Evolutionary conservation across 305 asterid species (phyloP).

Genomic region (Rubia tinctorum): DNA sequence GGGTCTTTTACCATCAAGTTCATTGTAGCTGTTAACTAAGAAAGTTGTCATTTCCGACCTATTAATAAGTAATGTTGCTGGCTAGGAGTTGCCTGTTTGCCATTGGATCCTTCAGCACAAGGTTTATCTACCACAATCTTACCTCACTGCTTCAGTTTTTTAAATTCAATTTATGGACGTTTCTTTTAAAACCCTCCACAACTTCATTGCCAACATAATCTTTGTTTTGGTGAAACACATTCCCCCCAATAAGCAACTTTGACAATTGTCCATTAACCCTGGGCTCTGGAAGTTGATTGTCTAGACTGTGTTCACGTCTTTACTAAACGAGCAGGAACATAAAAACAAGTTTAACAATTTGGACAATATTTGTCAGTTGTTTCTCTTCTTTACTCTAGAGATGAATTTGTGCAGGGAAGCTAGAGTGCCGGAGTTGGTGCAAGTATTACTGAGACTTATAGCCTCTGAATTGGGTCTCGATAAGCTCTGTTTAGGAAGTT

Average conservation of each 20-base stretch:
- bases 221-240: neutral
- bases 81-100: neutral
- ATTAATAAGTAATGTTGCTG: neutral
- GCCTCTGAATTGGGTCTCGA: slow-evolving; percentile 68
- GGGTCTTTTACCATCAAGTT: neutral
- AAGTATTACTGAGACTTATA: slow-evolving; percentile 64
- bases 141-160: neutral
- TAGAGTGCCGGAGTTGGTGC: slow-evolving; percentile 76
- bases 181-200: neutral
- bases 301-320: neutral
- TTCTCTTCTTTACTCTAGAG: neutral
- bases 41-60: neutral
- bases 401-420: slow-evolving; percentile 55
- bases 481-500: slow-evolving; percentile 40
- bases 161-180: neutral
- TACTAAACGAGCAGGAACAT: neutral
- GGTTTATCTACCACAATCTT: neutral
- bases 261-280: neutral
- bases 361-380: neutral
- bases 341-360: neutral
- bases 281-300: neutral
- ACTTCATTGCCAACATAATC: neutral
- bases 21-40: neutral
- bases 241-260: neutral
- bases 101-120: neutral